phyloP scores from a whole-genome alignment of 1,139 yeast species.

The Blastobotrys arbuscula region DNA sequence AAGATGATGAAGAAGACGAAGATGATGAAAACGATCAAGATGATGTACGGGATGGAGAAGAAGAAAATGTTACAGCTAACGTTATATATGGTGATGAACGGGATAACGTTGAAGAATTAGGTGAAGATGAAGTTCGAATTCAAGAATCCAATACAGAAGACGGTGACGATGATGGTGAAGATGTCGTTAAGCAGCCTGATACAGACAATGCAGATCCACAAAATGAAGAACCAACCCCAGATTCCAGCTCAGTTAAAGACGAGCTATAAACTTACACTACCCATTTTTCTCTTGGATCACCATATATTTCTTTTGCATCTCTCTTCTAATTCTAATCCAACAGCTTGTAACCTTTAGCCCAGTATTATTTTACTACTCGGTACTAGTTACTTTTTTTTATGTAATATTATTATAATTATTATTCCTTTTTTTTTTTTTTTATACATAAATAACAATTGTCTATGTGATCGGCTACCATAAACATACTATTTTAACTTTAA shows the following conservation, averaged over 20 bases:
- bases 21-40: neutral
- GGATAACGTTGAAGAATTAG: constrained; percentile 6
- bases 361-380: too few relatives aligned
- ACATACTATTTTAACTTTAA: too few relatives aligned
- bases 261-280: constrained; percentile 7
- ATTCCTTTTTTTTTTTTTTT: too few relatives aligned
- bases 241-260: constrained; percentile 10
- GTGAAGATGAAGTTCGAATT: constrained; percentile 4
- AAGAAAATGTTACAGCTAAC: neutral
- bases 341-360: too few relatives aligned
- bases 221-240: constrained; percentile 3
- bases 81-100: neutral
- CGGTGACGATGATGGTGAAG: neutral
- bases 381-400: too few relatives aligned
- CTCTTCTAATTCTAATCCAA: too few relatives aligned
- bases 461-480: too few relatives aligned
- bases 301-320: too few relatives aligned
- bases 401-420: too few relatives aligned
- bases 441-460: too few relatives aligned
- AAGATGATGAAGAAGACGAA: constrained; percentile 1
- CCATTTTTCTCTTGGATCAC: too few relatives aligned
- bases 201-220: constrained; percentile 6
- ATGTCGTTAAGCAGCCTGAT: neutral
- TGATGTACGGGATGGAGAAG: neutral
- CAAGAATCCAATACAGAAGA: neutral